Base-by-base conservation (phyloP, 2,329 filamentous ascomycete genomes). In the Venturia carpophila region DNA sequence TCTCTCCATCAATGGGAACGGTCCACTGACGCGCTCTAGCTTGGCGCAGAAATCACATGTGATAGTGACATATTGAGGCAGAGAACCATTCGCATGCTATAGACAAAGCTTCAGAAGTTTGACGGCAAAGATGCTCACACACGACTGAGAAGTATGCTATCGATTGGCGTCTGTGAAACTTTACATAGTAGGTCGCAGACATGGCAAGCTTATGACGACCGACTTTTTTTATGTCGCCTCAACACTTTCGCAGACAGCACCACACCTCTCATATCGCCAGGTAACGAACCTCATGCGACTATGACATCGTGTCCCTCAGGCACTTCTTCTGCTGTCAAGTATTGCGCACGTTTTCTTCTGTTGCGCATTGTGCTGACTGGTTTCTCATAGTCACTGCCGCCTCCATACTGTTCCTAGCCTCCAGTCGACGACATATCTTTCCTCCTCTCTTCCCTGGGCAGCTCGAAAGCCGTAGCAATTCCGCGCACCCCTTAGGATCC, bases 41-140 rank as follows among this genome's bases (percentile, higher is more conserved):
- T 24, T 47, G n/a, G 45, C n/a, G 45, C 17, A 45, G 17, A 47
- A 52, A 52, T 52, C 21, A 52, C 47, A 52, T 52, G 47, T 52
- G 47, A 52, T 6, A 27, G 21, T 21, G 21, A 52, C 42, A 17
- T n/a, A 45, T 27, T 15, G 47, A 24, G 24, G 11, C 21, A 15
- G 5, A 13, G 47, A 52, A 1, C 21, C 21, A 17, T 21, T 2
- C 3, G 24, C 24, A 27, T 15, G 21, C 11, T 21, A 5, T 11
- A 52, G 47, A 52, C 21, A 52, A 27, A 13, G 21, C 21, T 52
- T 21, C 4, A 4, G 9, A 27, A 24, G n/a, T 49, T 7, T 49
- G 47, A 49, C 10, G 13, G 47, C n/a, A 5, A 47, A 24, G 10
- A 27, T 27, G 1, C 47, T 52, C 24, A 2, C 10, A 27, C 5